A percentile compares a stretch with the other conserved stretches of the same genome.
Evolutionary conservation across 2,329 filamentous ascomycete species (phyloP).

Genomic region (Pseudogymnoascus sp.): DNA sequence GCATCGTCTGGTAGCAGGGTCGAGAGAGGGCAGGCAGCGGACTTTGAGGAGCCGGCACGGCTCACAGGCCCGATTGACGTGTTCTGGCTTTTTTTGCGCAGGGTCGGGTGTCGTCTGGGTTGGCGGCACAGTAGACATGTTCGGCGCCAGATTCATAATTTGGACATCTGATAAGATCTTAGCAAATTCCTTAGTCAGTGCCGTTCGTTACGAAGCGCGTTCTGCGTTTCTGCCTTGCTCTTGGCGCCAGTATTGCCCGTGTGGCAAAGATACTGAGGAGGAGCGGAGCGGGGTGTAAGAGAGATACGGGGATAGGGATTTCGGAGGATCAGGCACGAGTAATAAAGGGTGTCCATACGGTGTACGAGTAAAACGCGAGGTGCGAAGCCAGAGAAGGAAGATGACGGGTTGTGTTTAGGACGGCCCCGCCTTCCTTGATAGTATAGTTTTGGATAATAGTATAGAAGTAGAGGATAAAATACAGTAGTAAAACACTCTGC

Average conservation of each 20-base stretch:
- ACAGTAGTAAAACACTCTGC: background rate
- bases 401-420: background rate
- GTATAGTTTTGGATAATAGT: background rate
- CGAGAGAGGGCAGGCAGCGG: slow-evolving; percentile 27
- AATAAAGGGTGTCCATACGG: slow-evolving; percentile 5
- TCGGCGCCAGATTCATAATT: background rate
- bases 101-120: background rate
- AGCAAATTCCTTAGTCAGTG: slow-evolving; percentile 8
- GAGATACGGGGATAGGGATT: background rate
- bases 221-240: background rate
- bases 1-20: slow-evolving; percentile 18
- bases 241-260: background rate
- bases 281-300: background rate
- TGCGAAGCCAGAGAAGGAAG: background rate
- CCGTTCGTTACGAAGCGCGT: background rate
- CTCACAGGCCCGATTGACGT: slow-evolving; percentile 30
- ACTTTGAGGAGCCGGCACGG: slow-evolving; percentile 33
- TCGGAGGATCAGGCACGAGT: slow-evolving; percentile 4
- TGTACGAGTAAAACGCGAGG: background rate
- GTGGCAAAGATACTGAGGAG: background rate
- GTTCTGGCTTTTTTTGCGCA: background rate
- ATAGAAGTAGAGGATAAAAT: background rate
- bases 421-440: slow-evolving; percentile 3
- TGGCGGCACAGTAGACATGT: slow-evolving; percentile 1
- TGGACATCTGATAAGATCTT: slow-evolving; percentile 7